These are phyloP conservation scores for Ogataea pini DNA, from an alignment of 805 yeast species.

Conservation along the genomic window DNA sequence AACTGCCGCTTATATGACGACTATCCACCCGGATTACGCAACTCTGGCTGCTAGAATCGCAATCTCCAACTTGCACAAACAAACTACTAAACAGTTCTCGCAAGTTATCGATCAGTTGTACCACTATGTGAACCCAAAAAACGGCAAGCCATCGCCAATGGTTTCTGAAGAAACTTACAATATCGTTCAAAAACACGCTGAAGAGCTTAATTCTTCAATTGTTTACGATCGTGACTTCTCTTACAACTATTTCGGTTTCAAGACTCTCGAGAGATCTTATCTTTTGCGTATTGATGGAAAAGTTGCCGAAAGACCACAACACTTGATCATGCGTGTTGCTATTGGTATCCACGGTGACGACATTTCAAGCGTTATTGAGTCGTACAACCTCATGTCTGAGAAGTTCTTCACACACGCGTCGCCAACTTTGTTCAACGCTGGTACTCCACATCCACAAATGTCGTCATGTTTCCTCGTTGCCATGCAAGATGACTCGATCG, in stretches of 20 bases:
- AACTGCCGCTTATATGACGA: conserved; percentile 96
- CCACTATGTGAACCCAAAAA: conserved; percentile 79
- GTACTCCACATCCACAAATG: conserved; percentile 61
- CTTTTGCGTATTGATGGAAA: conserved; percentile 54
- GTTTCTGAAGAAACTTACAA: conserved; percentile 66
- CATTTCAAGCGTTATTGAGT: conserved; percentile 52
- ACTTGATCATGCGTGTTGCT: conserved; percentile 61
- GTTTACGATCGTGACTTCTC: conserved; percentile 67
- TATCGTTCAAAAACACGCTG: conserved; percentile 62
- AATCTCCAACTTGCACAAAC: conserved; percentile 90
- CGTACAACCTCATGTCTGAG: conserved; percentile 60
- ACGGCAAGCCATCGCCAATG: conserved; percentile 65
- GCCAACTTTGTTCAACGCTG: conserved; percentile 63
- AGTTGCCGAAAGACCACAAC: conserved; percentile 64
- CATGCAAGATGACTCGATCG: conserved; percentile 64
- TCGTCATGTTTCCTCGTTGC: conserved; percentile 65
- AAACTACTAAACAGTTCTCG: conserved; percentile 84
- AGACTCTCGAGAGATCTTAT: conserved; percentile 61
- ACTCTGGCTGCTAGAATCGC: conserved; percentile 94
- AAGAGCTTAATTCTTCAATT: conserved; percentile 70
- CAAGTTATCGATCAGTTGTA: conserved; percentile 73
- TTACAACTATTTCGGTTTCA: conserved; percentile 61
- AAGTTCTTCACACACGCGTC: conserved; percentile 62
- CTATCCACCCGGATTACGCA: conserved; percentile 97
- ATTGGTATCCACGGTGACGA: conserved; percentile 61